Base-by-base conservation (phyloP, 2,329 filamentous ascomycete genomes). In the Botryotinia calthae region DNA sequence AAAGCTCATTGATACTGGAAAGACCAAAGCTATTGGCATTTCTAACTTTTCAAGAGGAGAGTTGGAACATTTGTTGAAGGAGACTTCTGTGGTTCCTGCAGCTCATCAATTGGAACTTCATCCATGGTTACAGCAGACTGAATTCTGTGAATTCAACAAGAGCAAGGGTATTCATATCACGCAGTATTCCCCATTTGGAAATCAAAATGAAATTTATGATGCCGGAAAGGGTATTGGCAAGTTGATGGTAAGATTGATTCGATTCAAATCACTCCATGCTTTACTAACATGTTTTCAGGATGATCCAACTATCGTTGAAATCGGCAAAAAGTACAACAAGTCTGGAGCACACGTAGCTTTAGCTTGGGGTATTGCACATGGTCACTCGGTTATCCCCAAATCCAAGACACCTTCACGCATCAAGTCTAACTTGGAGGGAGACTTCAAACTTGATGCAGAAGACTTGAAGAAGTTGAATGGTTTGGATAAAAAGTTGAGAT, bases 321-420 rank as follows among this genome's bases (percentile, higher is more conserved):
- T 89, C 73, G 87, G 87, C 44, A 82, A 86, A 80, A 87, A 87
- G 80, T 83, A 86, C 74, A 84, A 84, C 71, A 86, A 87, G 81
- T 86, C 85, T 14, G 83, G 88, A 37, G 87, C 87, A 12, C 88
- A 90, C 81, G 84, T 88, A 42, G 82, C 89, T 65, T 87, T 89
- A 76, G 86, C 87, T 69, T 90, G 88, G 87, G 87, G 86, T 76
- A 80, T 88, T 72, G 81, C 83, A 71, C 84, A 75, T 75, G 87
- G 87, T 70, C 88, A 89, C 79, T 85, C 88, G 20, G 87, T 90
- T 54, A 84, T 91, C 74, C 89, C 89, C 72, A 91, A 91, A 84
- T 90, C 87, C 77, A 87, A 87, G 61, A 90, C 86, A 44, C 85
- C 86, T 40, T 83, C 83, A 51, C 84, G 89, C 54, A 91, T 91